These are phyloP conservation scores for Populus hybrid DNA, from an alignment of 441 rosid species.

Conservation along the genomic window DNA sequence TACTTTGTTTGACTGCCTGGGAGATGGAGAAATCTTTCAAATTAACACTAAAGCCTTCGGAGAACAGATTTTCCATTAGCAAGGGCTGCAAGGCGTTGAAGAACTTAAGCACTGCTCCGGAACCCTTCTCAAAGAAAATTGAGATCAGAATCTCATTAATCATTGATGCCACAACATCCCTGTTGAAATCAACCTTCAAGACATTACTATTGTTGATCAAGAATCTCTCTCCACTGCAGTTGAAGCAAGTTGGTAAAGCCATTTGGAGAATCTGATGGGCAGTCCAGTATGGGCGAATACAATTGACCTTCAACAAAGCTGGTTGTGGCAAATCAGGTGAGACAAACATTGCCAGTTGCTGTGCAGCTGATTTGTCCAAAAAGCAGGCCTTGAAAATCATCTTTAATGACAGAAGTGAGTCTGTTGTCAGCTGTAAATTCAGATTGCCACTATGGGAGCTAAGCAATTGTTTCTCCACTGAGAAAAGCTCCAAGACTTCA, in stretches of 20 bases:
- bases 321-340: conserved; percentile 63
- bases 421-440: conserved; percentile 73
- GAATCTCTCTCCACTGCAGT: conserved; percentile 56
- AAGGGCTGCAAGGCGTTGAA: conserved; percentile 78
- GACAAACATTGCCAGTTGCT: conserved; percentile 75
- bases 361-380: conserved; percentile 49
- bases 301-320: conserved; percentile 47
- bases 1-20: conserved; percentile 28
- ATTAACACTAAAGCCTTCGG: conserved; percentile 69
- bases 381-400: conserved; percentile 53
- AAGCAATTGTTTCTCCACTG: conserved; percentile 85
- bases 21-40: conserved; percentile 68
- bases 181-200: conserved; percentile 39
- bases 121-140: conserved; percentile 68
- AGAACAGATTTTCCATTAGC: conserved; percentile 63
- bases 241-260: conserved; percentile 61
- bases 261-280: conserved; percentile 68
- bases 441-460: conserved; percentile 90
- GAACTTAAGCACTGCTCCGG: conserved; percentile 61
- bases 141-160: conserved; percentile 60
- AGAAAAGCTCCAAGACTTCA: conserved; percentile 86
- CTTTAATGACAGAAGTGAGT: conserved; percentile 70
- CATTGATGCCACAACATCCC: conserved; percentile 42
- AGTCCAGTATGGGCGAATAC: conserved; percentile 61
- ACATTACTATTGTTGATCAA: conserved; percentile 54